phyloP scores from a whole-genome alignment of 441 rosid species.

The Pelargonium cotyledonis region DNA sequence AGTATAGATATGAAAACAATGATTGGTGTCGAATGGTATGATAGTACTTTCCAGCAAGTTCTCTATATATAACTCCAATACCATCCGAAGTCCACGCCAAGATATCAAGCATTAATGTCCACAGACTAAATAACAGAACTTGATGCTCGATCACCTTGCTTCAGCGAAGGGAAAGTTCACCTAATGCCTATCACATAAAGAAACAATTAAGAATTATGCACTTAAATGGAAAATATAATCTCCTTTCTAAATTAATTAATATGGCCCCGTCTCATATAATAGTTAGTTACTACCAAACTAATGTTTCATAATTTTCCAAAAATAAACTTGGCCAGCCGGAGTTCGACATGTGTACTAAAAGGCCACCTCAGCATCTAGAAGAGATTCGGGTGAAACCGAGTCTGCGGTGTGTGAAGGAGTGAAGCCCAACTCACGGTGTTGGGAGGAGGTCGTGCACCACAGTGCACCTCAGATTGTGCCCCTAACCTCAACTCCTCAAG shows the following conservation, averaged over 20 bases:
- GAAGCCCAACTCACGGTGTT: too few species aligned
- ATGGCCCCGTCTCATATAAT: neutral
- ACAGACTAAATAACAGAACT: conserved; percentile 84
- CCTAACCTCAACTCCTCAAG: too few species aligned
- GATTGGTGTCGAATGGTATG: neutral
- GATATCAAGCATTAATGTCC: conserved; percentile 98
- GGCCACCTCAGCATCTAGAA: too few species aligned
- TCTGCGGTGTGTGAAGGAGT: too few species aligned
- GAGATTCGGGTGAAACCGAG: too few species aligned
- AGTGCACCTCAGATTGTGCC: too few species aligned
- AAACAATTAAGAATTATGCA: neutral
- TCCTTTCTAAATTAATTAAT: neutral
- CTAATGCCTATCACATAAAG: conserved; percentile 47
- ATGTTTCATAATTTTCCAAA: too few species aligned
- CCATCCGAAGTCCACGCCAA: conserved; percentile 90
- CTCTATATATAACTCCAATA: conserved; percentile 70
- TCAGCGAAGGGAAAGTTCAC: conserved; percentile 70
- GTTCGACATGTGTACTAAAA: too few species aligned
- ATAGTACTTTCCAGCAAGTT: conserved; percentile 89
- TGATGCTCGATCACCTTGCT: conserved; percentile 65
- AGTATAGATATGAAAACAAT: conserved; percentile 8
- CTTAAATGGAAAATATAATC: neutral
- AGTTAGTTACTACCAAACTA: neutral
- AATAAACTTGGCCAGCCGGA: too few species aligned
- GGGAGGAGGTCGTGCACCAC: too few species aligned